These are phyloP conservation scores for Acanthamoeba pearcei DNA, from an alignment of 208 protist genomes.

Conservation along the genomic window DNA sequence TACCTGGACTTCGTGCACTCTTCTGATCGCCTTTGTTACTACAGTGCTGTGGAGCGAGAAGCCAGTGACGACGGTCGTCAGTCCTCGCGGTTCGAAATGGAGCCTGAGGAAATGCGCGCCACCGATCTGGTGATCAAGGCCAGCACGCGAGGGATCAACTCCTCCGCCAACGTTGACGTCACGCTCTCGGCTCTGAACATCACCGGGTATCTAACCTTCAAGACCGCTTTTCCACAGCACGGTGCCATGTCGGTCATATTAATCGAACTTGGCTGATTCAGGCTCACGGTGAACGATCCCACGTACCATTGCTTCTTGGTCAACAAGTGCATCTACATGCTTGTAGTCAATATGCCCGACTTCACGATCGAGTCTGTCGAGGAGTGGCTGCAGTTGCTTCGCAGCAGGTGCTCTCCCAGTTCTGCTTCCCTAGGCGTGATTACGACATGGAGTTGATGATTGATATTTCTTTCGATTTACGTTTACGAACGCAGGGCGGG, in stretches of 20 bases:
- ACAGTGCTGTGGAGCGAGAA: background rate
- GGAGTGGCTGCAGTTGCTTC: conserved; percentile 49
- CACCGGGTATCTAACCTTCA: background rate
- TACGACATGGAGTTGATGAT: background rate
- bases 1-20: too few species aligned
- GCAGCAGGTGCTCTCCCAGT: background rate
- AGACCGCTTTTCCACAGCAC: background rate
- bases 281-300: conserved; percentile 29
- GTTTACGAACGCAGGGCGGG: background rate
- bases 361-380: conserved; percentile 41
- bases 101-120: background rate
- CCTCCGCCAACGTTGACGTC: background rate
- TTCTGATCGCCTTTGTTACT: background rate
- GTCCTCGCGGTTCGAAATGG: conserved; percentile 3
- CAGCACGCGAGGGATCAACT: conserved; percentile 20
- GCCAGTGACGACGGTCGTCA: background rate
- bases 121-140: conserved; percentile 33
- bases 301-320: conserved; percentile 49
- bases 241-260: background rate
- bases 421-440: background rate
- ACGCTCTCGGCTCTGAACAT: conserved; percentile 33
- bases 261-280: background rate
- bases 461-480: background rate
- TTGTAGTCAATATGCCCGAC: conserved; percentile 39
- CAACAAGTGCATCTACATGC: conserved; percentile 51